Conservation (phyloP, 2,329 filamentous ascomycete species). For the Rhytidhysteron rufulum region DNA sequence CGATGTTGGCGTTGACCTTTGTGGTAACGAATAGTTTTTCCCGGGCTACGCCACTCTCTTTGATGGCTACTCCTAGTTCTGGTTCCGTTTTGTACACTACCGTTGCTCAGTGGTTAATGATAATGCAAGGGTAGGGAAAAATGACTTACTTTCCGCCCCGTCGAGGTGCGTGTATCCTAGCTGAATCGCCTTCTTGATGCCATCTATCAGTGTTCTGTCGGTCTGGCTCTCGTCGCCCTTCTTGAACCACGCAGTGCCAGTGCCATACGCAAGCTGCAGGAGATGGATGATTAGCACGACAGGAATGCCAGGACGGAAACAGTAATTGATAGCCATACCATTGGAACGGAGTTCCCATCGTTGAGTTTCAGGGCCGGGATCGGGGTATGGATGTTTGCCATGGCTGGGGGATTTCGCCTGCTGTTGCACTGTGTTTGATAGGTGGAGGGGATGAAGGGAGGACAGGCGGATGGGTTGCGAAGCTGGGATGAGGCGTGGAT, state of each 20-base stretch:
- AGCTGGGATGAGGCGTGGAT: no score
- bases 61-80: conserved; percentile 47
- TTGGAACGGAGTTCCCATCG: conserved; percentile 68
- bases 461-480: no score
- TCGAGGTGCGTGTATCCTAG: conserved; percentile 71
- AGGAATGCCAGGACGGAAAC: not conserved
- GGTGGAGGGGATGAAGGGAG: no score
- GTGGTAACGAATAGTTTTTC: conserved; percentile 52
- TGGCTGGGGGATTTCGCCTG: conserved; percentile 13
- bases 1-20: conserved; percentile 53
- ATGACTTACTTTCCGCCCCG: conserved; percentile 62
- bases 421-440: no score
- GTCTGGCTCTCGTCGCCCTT: conserved; percentile 46
- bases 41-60: conserved; percentile 40
- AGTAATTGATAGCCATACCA: conserved; percentile 47
- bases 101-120: not conserved
- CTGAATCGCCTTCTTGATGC: conserved; percentile 60
- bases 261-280: conserved; percentile 64
- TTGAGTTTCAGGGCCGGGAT: conserved; percentile 66
- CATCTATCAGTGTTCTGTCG: conserved; percentile 56
- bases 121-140: no score
- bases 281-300: not conserved
- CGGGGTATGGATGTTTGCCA: conserved; percentile 42
- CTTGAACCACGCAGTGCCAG: conserved; percentile 67
- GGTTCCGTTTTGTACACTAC: conserved; percentile 49